phyloP scores from a whole-genome alignment of 139 green algal genomes.

The Chlorella vulgaris region DNA sequence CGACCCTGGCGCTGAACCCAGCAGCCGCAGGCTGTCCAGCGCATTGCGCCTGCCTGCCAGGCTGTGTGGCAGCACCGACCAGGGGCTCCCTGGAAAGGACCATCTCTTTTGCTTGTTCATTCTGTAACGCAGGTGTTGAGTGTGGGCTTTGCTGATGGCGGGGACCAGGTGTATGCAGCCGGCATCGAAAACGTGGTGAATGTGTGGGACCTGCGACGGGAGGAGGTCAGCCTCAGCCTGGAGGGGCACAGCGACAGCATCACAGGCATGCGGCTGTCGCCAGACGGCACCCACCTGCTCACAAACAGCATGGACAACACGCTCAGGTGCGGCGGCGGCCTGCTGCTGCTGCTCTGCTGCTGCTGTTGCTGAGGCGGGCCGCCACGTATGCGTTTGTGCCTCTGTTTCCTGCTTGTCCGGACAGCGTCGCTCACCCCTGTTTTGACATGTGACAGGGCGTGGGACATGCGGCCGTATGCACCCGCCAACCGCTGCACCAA shows the following conservation, averaged over 20 bases:
- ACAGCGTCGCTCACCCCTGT: not conserved
- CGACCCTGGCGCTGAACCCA: too few species aligned
- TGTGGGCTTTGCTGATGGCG: constrained; percentile 81
- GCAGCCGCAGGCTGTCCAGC: too few species aligned
- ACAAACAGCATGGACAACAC: constrained; percentile 98
- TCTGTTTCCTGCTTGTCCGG: not conserved
- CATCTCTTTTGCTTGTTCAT: too few species aligned
- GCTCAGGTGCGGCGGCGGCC: constrained; percentile 65
- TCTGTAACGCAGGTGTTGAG: constrained; percentile 41
- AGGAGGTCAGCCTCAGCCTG: constrained; percentile 63
- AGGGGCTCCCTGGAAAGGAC: too few species aligned
- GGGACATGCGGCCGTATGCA: constrained; percentile 90
- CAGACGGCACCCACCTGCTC: constrained; percentile 89
- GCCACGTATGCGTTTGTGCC: not conserved
- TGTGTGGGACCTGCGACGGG: constrained; percentile 88
- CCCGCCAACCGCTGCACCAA: constrained; percentile 82
- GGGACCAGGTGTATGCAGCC: constrained; percentile 88
- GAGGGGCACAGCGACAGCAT: constrained; percentile 79
- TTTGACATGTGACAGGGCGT: constrained; percentile 41
- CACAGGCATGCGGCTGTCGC: constrained; percentile 84
- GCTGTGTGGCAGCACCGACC: too few species aligned
- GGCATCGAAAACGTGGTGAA: constrained; percentile 90
- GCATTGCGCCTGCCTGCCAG: too few species aligned
- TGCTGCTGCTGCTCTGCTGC: not conserved
- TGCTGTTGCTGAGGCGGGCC: not conserved